Evolutionary conservation across 75 land plant genomes (phyloP).

Genomic region (Pseudotsuga menziesii): DNA sequence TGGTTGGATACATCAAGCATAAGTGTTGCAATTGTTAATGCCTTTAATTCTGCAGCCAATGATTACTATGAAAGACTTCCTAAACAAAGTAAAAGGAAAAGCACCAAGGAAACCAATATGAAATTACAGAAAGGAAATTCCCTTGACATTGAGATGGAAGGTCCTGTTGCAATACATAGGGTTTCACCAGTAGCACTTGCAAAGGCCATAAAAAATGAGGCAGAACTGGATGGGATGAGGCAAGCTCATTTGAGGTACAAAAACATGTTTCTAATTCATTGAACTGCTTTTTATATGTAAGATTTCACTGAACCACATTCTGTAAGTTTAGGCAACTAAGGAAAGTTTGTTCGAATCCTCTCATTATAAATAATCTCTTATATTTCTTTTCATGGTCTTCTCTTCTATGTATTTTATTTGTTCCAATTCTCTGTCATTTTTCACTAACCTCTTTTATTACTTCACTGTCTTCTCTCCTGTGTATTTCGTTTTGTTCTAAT

Average conservation of each 20-base stretch:
- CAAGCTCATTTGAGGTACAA: conserved; percentile 79
- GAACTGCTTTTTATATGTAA: neutral
- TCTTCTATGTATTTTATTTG: too few species aligned
- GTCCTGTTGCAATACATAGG: conserved; percentile 49
- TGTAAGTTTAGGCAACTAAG: neutral
- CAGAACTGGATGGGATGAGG: conserved; percentile 90
- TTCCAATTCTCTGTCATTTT: too few species aligned
- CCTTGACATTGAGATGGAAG: conserved; percentile 19
- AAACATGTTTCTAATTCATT: conserved; percentile 3
- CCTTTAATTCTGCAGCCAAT: conserved; percentile 56
- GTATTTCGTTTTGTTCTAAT: too few species aligned
- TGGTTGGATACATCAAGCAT: conserved; percentile 85
- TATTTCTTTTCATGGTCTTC: neutral
- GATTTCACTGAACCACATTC: neutral
- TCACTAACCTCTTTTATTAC: too few species aligned
- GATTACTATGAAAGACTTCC: conserved; percentile 14
- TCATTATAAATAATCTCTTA: neutral
- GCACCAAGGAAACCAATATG: neutral
- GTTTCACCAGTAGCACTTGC: conserved; percentile 66
- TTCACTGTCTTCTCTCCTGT: too few species aligned
- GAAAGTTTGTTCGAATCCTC: neutral
- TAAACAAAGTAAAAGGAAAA: conserved; percentile 16
- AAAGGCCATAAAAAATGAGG: conserved; percentile 87
- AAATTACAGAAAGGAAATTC: neutral
- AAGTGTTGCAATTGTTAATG: conserved; percentile 77